Evolutionary conservation across 192 early-diverging fungal species (phyloP), one percentile per base, ranked within the genome.

Genomic region (Coemansia sp.): DNA sequence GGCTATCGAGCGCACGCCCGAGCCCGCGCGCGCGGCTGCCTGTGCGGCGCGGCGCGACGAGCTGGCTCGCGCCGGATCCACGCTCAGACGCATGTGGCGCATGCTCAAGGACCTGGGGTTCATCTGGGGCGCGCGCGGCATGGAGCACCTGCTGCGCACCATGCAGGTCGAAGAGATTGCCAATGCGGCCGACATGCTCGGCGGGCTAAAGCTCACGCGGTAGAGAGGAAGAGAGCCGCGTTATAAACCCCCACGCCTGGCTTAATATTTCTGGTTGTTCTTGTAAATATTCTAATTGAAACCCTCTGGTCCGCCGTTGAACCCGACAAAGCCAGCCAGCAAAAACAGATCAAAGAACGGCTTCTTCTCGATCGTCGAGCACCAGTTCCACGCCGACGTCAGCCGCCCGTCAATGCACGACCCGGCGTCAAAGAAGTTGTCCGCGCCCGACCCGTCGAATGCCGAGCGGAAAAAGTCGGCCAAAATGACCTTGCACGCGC

Each of bases 401-500:
- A 97, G 66, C 41, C 96, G 78, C 31, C 94, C 96, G 52, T 99
- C 96, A 78, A 99, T 96, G 62, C 96, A 99, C 21, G 76, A 79
- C 27, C 93, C 93, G 21, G 93, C 94, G 53, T 93, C 90, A 75
- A 86, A 90, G 60, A 89, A 90, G 67, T 89, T 90, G 64, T 90
- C 87, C 0, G 92, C 91, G 3, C 96, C 96, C 36, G 91, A 93
- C 1, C 96, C 96, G 67, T 99, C 95, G 75, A 99, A 99, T 0
- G 89, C 96, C 52, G 87, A 85, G 20, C 89, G 78, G 85, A 99
- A 99, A 64, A 99, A 99, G 52, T 99, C 95, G 0, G 81, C 83
- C 60, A 93, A 67, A 35, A 99, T 91, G 17, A 60, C 68, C 64
- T 92, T 92, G 27, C 69, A 81, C 19, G 87, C 74, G 11, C 67